Conservation (phyloP, 345 rosid species). For the Salix dunnii region DNA sequence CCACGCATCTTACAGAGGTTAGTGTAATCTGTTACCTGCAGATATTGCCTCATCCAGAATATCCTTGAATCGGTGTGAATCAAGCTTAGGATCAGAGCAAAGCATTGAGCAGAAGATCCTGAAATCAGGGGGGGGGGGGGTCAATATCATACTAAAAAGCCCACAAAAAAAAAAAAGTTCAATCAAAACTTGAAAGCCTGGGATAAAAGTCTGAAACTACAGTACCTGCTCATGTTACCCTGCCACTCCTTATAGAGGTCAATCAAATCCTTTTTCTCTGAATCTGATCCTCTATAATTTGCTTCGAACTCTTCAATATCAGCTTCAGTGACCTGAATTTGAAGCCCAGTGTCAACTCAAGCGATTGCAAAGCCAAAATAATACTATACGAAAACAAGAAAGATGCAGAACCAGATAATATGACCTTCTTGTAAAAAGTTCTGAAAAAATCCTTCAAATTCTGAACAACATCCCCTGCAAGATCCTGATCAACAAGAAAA, state of each 20-base stretch:
- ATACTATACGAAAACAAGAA: neutral
- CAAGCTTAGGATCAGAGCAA: conserved; percentile 82
- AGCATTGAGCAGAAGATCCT: conserved; percentile 94
- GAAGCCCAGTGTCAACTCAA: conserved; percentile 3
- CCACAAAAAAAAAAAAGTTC: neutral
- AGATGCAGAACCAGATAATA: neutral
- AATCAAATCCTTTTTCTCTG: conserved; percentile 84
- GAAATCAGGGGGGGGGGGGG: neutral
- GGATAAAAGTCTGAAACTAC: neutral
- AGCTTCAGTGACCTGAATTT: conserved; percentile 51
- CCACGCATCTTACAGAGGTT: neutral
- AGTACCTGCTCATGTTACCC: conserved; percentile 84
- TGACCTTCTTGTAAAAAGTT: conserved; percentile 74
- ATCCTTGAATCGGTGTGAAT: conserved; percentile 83
- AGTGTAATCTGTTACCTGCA: conserved; percentile 41
- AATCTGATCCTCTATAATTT: conserved; percentile 85
- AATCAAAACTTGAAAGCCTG: neutral
- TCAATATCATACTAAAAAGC: neutral
- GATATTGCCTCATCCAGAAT: conserved; percentile 67
- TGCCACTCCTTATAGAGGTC: conserved; percentile 55
- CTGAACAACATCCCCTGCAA: conserved; percentile 70
- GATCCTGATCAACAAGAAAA: conserved; percentile 51
- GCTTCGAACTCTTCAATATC: conserved; percentile 86
- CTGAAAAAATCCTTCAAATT: conserved; percentile 69
- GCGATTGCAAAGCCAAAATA: neutral